phyloP scores from a whole-genome alignment of 2,329 filamentous ascomycete species.

The Penicillium sp. region DNA sequence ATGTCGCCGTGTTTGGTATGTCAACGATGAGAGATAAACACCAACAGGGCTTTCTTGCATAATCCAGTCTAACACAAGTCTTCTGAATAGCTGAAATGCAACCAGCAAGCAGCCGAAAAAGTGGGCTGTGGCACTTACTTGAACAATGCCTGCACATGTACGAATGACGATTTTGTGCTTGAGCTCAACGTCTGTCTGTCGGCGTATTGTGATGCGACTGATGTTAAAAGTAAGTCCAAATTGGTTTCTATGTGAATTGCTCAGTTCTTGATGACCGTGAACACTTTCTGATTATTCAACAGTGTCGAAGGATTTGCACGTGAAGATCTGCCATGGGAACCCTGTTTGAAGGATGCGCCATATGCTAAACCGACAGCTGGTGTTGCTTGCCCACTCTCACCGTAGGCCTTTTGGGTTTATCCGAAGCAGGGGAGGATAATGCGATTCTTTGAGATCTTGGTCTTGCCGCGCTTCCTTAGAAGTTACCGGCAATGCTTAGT shows the following conservation, averaged over 20 bases:
- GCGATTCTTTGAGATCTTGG: too few relatives aligned
- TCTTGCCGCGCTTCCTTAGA: too few relatives aligned
- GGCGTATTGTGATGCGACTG: conserved; percentile 1
- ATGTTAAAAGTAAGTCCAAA: conserved; percentile 1
- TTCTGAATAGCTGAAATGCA: conserved; percentile 6
- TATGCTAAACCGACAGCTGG: neutral
- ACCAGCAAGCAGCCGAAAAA: conserved; percentile 5
- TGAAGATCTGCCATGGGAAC: conserved; percentile 5
- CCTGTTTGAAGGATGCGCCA: neutral
- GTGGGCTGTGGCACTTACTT: conserved; percentile 6
- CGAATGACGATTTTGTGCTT: conserved; percentile 1
- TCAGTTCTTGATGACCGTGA: neutral
- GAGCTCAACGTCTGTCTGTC: conserved; percentile 5
- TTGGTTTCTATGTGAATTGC: neutral
- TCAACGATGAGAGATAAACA: neutral
- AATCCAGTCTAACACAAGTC: neutral
- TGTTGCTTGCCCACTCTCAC: neutral
- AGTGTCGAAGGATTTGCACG: conserved; percentile 9
- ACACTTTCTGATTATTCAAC: neutral
- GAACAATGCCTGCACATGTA: conserved; percentile 5
- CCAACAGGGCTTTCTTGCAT: neutral
- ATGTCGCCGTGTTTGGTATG: conserved; percentile 13
- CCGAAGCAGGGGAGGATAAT: too few relatives aligned
- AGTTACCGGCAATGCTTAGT: too few relatives aligned
- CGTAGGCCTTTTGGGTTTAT: neutral